Percentiles rank a stretch among this genome's conserved stretches.
phyloP scores from a whole-genome alignment of 1,284 basidiomycete genomes.

The Cutaneotrichosporon cyanovorans region DNA sequence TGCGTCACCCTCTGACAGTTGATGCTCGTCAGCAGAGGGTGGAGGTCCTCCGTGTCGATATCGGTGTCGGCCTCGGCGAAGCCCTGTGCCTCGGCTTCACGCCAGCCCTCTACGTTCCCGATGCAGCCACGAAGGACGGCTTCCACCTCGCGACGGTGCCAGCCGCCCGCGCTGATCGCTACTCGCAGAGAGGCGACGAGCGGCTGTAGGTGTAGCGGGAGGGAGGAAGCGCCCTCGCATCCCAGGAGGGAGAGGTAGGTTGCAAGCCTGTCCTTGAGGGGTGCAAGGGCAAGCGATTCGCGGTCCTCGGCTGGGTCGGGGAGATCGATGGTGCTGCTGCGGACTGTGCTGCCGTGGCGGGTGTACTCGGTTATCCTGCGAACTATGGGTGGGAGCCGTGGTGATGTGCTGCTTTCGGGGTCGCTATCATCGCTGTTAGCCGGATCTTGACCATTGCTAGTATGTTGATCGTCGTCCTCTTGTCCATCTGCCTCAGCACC shows the following conservation, averaged over 20 bases:
- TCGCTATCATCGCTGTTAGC: background rate
- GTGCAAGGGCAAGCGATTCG: conserved; percentile 45
- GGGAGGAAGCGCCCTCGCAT: conserved; percentile 46
- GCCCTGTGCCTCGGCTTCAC: conserved; percentile 2
- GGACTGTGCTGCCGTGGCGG: conserved; percentile 60
- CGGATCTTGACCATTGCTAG: conserved; percentile 2
- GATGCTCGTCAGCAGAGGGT: conserved; percentile 48
- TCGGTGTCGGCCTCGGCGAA: conserved; percentile 37
- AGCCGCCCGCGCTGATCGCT: conserved; percentile 46
- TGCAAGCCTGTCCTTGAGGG: conserved; percentile 53
- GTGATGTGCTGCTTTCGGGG: background rate
- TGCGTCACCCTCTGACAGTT: conserved; percentile 67
- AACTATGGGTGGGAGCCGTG: conserved; percentile 17
- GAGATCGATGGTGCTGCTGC: conserved; percentile 46
- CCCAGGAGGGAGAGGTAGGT: conserved; percentile 55
- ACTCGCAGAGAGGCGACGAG: conserved; percentile 43
- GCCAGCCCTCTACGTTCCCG: conserved; percentile 24
- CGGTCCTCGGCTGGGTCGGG: background rate
- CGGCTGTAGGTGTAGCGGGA: conserved; percentile 28
- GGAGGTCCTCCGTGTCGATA: background rate
- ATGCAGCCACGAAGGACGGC: conserved; percentile 54
- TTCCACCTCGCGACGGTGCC: conserved; percentile 60
- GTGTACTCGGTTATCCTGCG: conserved; percentile 60
- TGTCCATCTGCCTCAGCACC: no score
- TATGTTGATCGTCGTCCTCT: no score